Evolutionary conservation across 768 basidiomycete species (phyloP).

Genomic region (Boletus huronensis): DNA sequence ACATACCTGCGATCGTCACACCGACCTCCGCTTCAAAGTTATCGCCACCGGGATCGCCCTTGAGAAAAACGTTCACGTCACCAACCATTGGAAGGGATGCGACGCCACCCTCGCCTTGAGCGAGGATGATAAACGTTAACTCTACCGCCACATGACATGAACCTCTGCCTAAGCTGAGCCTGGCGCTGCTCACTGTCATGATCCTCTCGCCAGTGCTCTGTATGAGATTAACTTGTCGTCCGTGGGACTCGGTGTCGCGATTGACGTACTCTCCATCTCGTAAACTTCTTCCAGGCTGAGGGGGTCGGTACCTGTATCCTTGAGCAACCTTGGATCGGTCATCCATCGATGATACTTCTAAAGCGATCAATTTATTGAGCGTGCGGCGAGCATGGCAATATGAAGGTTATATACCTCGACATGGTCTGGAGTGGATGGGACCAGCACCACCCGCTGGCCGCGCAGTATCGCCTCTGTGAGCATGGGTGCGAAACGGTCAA

Average conservation of each 20-base stretch:
- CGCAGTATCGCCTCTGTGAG: constrained; percentile 45
- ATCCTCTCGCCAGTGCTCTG: constrained; percentile 84
- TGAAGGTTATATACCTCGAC: constrained; percentile 26
- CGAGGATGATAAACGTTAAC: constrained; percentile 86
- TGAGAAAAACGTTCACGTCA: constrained; percentile 89
- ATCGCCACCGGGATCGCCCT: constrained; percentile 43
- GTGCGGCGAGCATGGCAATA: background rate
- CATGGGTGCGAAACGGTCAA: constrained; percentile 10
- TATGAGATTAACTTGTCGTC: background rate
- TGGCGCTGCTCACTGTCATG: constrained; percentile 58
- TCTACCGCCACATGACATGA: constrained; percentile 40
- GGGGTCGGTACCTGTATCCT: constrained; percentile 82
- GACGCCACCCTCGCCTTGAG: constrained; percentile 28
- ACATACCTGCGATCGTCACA: constrained; percentile 85
- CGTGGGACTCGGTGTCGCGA: background rate
- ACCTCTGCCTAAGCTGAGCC: background rate
- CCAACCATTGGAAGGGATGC: constrained; percentile 71
- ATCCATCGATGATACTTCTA: constrained; percentile 91
- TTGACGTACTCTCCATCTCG: constrained; percentile 76
- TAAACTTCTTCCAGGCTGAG: constrained; percentile 78
- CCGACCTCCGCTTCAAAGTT: constrained; percentile 78
- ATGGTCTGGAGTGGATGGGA: constrained; percentile 71
- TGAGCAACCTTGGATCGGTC: constrained; percentile 65
- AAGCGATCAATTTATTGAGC: background rate
- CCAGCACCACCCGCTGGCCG: constrained; percentile 66